Conservation (phyloP, 2,329 filamentous ascomycete species). For the Ophiocordyceps camponoti-leonardi region DNA sequence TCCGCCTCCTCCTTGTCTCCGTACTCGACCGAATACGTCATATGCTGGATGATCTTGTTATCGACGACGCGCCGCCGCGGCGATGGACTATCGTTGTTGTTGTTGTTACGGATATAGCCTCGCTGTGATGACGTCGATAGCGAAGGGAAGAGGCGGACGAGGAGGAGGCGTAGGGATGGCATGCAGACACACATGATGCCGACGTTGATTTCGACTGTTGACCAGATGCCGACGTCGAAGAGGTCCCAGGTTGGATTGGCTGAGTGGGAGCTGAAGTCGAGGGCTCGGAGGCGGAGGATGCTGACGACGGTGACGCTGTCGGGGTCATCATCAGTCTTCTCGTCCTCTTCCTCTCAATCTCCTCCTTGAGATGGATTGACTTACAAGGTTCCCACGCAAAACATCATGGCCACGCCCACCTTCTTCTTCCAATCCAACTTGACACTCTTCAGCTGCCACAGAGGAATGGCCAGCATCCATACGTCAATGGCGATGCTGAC, state of each 20-base stretch:
- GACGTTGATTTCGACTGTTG: constrained; percentile 19
- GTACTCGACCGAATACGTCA: constrained; percentile 17
- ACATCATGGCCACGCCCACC: constrained; percentile 30
- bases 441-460: constrained; percentile 24
- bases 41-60: constrained; percentile 15
- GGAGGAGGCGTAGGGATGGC: constrained; percentile 16
- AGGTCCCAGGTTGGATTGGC: constrained; percentile 18
- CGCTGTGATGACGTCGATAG: not conserved
- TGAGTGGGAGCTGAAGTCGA: constrained; percentile 11
- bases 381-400: constrained; percentile 29
- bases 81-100: not conserved
- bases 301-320: constrained; percentile 19
- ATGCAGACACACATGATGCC: constrained; percentile 22
- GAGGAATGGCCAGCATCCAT: constrained; percentile 32
- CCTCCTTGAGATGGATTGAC: too few species aligned
- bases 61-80: not conserved
- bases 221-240: constrained; percentile 15
- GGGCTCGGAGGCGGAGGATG: constrained; percentile 17
- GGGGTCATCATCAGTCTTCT: not conserved
- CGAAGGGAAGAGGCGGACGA: constrained; percentile 11
- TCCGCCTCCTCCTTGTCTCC: constrained; percentile 9
- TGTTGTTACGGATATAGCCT: too few species aligned
- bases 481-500: constrained; percentile 34
- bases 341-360: too few species aligned
- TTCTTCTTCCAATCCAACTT: constrained; percentile 30